Conservation (phyloP, 331 rosid species). For the Pyracantha coccinea region DNA sequence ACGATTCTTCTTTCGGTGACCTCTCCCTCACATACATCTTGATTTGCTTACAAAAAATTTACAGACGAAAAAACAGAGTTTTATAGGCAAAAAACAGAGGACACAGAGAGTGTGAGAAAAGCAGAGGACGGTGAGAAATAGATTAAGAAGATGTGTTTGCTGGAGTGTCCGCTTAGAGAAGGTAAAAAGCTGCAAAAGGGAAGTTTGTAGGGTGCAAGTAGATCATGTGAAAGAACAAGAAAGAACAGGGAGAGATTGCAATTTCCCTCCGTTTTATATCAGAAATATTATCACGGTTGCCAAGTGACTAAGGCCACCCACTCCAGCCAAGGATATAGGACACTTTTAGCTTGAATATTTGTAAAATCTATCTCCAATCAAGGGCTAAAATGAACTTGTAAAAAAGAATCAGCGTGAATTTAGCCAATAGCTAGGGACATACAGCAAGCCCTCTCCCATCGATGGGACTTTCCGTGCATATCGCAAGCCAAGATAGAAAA, state of each 20-base stretch:
- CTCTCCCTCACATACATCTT: constrained; percentile 40
- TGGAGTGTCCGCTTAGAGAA: constrained; percentile 42
- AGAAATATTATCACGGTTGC: too few relatives aligned
- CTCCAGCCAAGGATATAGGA: too few relatives aligned
- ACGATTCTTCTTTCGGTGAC: constrained; percentile 1
- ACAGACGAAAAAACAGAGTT: background rate
- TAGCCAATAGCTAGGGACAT: too few relatives aligned
- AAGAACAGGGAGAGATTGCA: background rate
- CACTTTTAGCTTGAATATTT: too few relatives aligned
- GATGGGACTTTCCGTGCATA: too few relatives aligned
- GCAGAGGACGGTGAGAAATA: background rate
- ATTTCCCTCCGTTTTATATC: background rate
- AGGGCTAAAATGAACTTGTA: too few relatives aligned
- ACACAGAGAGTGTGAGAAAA: background rate
- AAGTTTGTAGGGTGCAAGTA: constrained; percentile 25
- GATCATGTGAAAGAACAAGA: constrained; percentile 23
- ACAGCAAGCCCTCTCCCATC: too few relatives aligned
- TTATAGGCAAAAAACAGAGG: background rate
- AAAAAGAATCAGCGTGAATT: too few relatives aligned
- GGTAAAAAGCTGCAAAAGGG: constrained; percentile 39
- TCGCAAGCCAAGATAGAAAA: too few relatives aligned
- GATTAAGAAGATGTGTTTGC: constrained; percentile 8
- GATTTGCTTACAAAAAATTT: background rate
- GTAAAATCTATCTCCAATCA: too few relatives aligned
- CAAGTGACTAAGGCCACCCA: too few relatives aligned